Base-by-base conservation (phyloP, 768 basidiomycete genomes). In the Favolaschia claudopus region DNA sequence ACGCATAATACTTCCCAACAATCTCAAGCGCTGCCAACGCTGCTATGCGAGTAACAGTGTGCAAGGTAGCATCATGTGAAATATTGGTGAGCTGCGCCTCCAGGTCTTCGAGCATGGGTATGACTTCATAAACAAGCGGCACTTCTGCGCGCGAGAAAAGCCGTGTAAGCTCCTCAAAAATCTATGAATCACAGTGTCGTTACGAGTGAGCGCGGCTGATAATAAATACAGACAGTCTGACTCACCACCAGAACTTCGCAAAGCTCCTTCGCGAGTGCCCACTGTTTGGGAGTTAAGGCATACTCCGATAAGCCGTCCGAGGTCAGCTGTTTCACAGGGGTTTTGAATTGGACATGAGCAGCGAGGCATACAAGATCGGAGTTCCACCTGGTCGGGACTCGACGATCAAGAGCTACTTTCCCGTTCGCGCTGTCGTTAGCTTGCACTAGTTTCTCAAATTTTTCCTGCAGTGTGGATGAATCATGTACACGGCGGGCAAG, bases 331-430 rank as follows among this genome's bases (percentile, higher is more conserved):
- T 70, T 53, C 28, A 74, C 60, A 27, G 66, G 39, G 22, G 37
- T 34, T 37, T 66, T 48, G 37, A 75, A 72, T 37, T 65, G 52
- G 6, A 72, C 34, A 55, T 74, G 72, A 14, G 71, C 58, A 6
- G 27, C 24, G 5, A 76, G 56, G 50, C 71, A 75, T 0, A 31
- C 65, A 20, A 70, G 49, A 38, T 76, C 71, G 13, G 70, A 67
- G 52, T 74, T 72, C 73, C 75, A 76, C 3, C 68, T 50, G 6
- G 74, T 75, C 25, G 73, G 67, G 45, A 74, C 68, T 24, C 62
- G 66, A 6, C 64, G 50, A 46, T 55, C 53, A 28, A 76, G 70
- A 2, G 63, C 42, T 3, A 25, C 22, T 53, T 69, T 56, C 12
- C 64, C 48, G 14, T 51, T 58, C 2, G 52, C 14, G 8, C 51